Conservation (phyloP, 148 eudicot genomes). For the Pouteria glomerata region DNA sequence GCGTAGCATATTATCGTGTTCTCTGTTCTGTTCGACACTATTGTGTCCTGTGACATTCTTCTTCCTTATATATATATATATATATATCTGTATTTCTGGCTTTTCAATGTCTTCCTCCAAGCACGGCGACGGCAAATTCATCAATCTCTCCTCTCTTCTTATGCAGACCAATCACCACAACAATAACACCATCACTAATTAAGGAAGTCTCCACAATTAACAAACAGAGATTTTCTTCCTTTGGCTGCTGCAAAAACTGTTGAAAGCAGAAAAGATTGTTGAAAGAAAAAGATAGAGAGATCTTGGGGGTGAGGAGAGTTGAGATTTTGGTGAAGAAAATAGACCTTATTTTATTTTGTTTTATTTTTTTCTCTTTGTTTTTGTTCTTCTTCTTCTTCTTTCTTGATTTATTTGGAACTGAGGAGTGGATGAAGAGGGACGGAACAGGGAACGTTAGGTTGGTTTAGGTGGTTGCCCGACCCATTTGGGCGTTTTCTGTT, state of each 20-base stretch:
- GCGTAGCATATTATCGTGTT: constrained; percentile 48
- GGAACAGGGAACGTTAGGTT: constrained; percentile 13
- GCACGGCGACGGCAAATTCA: neutral
- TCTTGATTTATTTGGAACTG: neutral
- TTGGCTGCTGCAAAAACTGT: no score
- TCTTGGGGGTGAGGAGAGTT: no score
- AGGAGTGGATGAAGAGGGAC: constrained; percentile 7
- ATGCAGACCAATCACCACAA: no score
- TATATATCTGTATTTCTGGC: no score
- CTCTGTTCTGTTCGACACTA: neutral
- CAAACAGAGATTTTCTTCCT: no score
- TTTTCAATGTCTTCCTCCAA: no score
- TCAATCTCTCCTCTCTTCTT: no score
- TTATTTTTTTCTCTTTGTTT: neutral
- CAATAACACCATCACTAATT: no score
- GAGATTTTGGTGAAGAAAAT: neutral
- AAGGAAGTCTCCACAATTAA: no score
- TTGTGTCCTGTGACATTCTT: constrained; percentile 15
- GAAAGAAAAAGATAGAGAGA: no score
- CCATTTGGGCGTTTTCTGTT: constrained; percentile 9
- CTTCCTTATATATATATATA: neutral
- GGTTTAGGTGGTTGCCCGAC: constrained; percentile 17
- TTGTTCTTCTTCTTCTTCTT: neutral
- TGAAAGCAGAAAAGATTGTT: no score
- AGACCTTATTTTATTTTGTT: neutral